Conservation (phyloP, 2,329 filamentous ascomycete species). For the Fonsecaea nubica region DNA sequence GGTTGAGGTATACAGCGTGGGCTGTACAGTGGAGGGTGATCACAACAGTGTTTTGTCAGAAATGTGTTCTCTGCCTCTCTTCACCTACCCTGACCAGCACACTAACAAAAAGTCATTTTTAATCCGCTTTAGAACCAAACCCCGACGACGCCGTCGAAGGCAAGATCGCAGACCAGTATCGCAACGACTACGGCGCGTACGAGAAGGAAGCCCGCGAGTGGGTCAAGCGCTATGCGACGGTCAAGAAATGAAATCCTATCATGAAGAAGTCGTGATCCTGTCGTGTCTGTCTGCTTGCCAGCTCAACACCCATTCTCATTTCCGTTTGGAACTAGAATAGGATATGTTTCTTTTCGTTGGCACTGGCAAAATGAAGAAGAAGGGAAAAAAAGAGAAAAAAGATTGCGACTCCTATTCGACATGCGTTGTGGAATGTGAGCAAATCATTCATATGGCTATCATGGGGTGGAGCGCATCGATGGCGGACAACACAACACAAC, state of each 20-base stretch:
- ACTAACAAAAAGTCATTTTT: neutral
- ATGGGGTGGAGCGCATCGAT: no score
- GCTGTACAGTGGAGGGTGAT: neutral
- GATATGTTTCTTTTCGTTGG: neutral
- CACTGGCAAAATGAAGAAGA: neutral
- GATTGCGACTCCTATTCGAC: neutral
- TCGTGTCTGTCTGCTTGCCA: neutral
- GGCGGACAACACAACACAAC: no score
- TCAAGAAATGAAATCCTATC: slow-evolving; percentile 41
- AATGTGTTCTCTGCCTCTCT: neutral
- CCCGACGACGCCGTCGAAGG: slow-evolving; percentile 88
- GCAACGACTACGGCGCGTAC: slow-evolving; percentile 70
- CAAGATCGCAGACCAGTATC: slow-evolving; percentile 83
- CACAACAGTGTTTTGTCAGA: neutral
- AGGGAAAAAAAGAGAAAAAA: neutral
- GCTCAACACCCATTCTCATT: neutral
- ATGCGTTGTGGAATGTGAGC: neutral
- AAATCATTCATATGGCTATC: neutral
- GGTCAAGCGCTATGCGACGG: slow-evolving; percentile 73
- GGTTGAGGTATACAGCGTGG: neutral
- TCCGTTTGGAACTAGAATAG: neutral
- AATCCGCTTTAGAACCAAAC: slow-evolving; percentile 68
- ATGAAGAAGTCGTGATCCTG: no score
- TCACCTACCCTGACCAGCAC: neutral
- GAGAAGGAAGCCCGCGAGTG: slow-evolving; percentile 77